Evolutionary conservation across 75 land plant species (phyloP), one percentile per base, ranked within the genome.

Genomic region (Pinus albicaulis): DNA sequence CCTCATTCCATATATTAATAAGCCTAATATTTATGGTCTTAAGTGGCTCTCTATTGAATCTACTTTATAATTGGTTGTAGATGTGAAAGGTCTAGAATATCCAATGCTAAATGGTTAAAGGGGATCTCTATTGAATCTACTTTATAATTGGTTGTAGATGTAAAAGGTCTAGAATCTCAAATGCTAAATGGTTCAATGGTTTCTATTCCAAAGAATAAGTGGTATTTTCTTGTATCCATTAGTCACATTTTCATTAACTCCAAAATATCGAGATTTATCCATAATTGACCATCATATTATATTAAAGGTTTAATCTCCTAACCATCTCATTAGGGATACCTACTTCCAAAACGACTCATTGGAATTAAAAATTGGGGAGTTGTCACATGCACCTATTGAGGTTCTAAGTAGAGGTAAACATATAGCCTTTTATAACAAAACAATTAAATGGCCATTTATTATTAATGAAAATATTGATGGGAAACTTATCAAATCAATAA

Each of bases 301-400:
- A 68, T 59, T 92, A 73, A 94, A 95, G 76, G 94, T 91, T n/a
- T 76, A 85, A 13, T 94, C 99, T 26, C 98, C 98, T 15, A 98
- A 97, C 74, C 75, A 85, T 28, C 77, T 98, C 71, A 92, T 84
- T 14, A 98, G 99, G 16, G 99, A 97, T 16, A 82, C 92, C 6
- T 81, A 86, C 82, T 90, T 97, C 76, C 86, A 92, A 31, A 98
- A 94, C 82, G 89, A 89, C 38, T 84, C 89, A 20, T 71, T 94
- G 13, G 76, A 71, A 11, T 83, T 97, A 68, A 91, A 93, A 75
- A 91, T 95, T 3, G 98, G 94, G 76, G 95, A 97, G 83, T 68
- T 97, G 31, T 94, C 99, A 28, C 81, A 90, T 72, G 99, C 99
- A 14, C 99, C 99, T 56, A 98, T 98, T 13, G 99, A 97, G 77